A percentile compares a stretch with the other conserved stretches of the same genome.
Evolutionary conservation across 2,329 filamentous ascomycete species (phyloP).

Genomic region (Ophiostoma piceae): DNA sequence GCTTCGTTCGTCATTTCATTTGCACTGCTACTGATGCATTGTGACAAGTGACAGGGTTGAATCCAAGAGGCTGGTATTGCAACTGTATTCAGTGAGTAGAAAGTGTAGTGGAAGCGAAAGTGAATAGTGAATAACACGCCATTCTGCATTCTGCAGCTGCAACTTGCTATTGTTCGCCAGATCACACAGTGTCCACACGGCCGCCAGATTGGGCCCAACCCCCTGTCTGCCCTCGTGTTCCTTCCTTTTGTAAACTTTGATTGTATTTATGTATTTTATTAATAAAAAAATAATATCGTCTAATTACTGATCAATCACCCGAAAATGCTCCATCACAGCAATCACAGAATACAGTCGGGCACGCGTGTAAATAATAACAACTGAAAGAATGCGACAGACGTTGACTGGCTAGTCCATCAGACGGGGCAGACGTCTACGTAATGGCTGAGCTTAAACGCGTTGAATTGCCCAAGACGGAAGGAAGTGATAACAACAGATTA

Average conservation of each 20-base stretch:
- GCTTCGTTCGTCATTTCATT: background rate
- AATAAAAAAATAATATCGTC: background rate
- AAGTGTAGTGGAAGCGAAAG: background rate
- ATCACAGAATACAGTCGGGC: no score
- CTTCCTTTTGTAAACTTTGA: background rate
- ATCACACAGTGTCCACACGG: background rate
- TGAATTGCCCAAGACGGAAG: background rate
- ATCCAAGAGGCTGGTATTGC: conserved; percentile 1
- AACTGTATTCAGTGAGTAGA: background rate
- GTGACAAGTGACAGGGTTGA: background rate
- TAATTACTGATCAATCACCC: background rate
- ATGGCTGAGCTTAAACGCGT: background rate
- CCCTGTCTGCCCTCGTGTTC: background rate
- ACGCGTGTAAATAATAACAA: no score
- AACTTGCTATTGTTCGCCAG: background rate
- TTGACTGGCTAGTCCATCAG: background rate
- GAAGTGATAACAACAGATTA: background rate
- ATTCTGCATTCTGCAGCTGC: background rate
- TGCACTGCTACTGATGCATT: background rate
- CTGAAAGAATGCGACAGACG: background rate
- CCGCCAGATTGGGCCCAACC: background rate
- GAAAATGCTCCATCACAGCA: no score
- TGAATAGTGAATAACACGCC: background rate
- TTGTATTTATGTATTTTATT: background rate
- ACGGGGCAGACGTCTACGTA: background rate